phyloP scores from a whole-genome alignment of 2,329 filamentous ascomycete genomes.

The Epichloe bromicola region DNA sequence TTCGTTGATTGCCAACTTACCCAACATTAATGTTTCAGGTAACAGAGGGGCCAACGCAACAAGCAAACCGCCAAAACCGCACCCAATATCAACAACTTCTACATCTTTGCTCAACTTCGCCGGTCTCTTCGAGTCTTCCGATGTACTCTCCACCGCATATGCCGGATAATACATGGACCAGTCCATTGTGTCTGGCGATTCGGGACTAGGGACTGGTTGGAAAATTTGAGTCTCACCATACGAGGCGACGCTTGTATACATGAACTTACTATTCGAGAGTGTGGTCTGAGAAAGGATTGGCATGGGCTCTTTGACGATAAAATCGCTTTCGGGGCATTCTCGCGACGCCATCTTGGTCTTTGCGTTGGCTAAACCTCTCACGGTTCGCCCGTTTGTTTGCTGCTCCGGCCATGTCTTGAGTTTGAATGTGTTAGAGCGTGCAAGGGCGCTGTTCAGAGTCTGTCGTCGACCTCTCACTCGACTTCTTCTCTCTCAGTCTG shows the following conservation, averaged over 20 bases:
- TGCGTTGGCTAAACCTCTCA: constrained; percentile 47
- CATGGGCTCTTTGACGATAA: constrained; percentile 91
- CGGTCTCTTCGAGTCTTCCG: constrained; percentile 16
- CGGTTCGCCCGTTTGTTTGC: constrained; percentile 51
- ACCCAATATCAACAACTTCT: constrained; percentile 92
- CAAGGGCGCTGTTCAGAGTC: background rate
- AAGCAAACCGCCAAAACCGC: constrained; percentile 84
- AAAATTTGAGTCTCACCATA: constrained; percentile 2
- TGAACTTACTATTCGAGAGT: constrained; percentile 63
- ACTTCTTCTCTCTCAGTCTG: background rate
- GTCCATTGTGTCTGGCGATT: constrained; percentile 72
- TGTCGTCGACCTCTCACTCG: background rate
- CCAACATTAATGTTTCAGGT: constrained; percentile 72
- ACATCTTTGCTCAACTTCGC: constrained; percentile 45
- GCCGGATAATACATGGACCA: constrained; percentile 78
- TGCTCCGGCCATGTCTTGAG: constrained; percentile 15
- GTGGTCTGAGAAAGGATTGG: constrained; percentile 97
- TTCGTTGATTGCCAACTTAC: constrained; percentile 31
- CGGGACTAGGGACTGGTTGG: constrained; percentile 44
- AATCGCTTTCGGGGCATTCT: constrained; percentile 86
- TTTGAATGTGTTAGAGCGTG: background rate
- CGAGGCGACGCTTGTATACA: background rate
- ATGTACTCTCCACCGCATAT: constrained; percentile 36
- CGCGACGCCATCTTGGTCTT: constrained; percentile 36
- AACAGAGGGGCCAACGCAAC: constrained; percentile 73